Base-by-base conservation (phyloP, 768 basidiomycete genomes). In the Amanita rubescens region DNA sequence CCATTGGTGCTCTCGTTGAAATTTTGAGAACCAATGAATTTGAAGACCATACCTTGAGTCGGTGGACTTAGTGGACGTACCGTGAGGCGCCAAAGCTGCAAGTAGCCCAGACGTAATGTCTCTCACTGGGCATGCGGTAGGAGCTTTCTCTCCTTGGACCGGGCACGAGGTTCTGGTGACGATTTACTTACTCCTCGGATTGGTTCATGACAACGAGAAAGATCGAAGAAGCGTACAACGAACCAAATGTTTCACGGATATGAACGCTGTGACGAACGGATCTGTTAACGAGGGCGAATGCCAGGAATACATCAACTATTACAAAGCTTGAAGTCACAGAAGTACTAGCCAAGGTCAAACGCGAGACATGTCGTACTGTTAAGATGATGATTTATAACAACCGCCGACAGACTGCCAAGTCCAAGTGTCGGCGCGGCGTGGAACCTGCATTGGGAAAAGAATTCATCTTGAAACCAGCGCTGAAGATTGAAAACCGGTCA, bases 151-250 rank as follows among this genome's bases (percentile, higher is more conserved):
- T n/a, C n/a, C n/a, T n/a, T n/a, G n/a, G n/a, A n/a, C n/a, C n/a
- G n/a, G n/a, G n/a, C n/a, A n/a, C n/a, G n/a, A n/a, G 79, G 84
- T 5, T 75, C 71, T 17, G 84, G 83, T 2, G 94, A 96, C 65
- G n/a, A n/a, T n/a, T n/a, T n/a, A 95, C 90, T 74, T 97, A 7
- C 71, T 97, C 2, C 75, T 99, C 9, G 94, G 94, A n/a, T 70
- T 98, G 41, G 95, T 97, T 66, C 90, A 92, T 53, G 80, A 86
- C 63, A 86, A 89, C 59, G 78, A 78, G 34, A 75, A 76, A 52
- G 64, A 87, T 98, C 52, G 90, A 94, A 64, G 65, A 72, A 17
- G 94, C 94, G 0, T 97, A 97, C 69, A 86, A 95, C 60, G 94
- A 96, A 59, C 71, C 74, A 76, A 79, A 55, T 90, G 88, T 3